Conservation (phyloP, 345 rosid genomes). For the Geranium rotundifolium region DNA sequence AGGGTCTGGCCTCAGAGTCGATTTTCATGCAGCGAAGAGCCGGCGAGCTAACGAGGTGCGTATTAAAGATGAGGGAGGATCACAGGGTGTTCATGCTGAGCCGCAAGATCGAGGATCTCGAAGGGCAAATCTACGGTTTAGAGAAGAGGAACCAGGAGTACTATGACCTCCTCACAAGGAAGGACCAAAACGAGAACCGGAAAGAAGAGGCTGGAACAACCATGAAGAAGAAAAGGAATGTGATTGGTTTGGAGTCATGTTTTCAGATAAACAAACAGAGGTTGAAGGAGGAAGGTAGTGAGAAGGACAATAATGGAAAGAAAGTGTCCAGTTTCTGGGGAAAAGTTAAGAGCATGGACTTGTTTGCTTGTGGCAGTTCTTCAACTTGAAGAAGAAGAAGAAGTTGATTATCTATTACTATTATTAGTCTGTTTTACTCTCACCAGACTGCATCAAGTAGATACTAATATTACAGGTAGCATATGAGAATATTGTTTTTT, state of each 20-base stretch:
- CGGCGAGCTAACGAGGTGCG: constrained; percentile 41
- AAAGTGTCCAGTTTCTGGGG: constrained; percentile 24
- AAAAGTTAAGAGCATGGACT: constrained; percentile 25
- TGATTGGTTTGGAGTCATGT: constrained; percentile 8
- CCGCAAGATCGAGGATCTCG: constrained; percentile 33
- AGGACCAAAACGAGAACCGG: not conserved
- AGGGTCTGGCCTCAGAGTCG: constrained; percentile 35
- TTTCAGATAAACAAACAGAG: constrained; percentile 10
- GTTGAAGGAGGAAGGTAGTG: constrained; percentile 3
- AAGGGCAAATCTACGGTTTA: constrained; percentile 32
- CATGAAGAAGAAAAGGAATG: not conserved
- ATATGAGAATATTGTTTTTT: no score
- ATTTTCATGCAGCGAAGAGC: constrained; percentile 49
- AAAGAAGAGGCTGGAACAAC: not conserved
- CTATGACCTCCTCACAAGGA: constrained; percentile 14
- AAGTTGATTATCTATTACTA: no score
- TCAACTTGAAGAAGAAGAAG: not conserved
- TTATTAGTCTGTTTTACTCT: no score
- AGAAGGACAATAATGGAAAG: not conserved
- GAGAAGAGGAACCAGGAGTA: constrained; percentile 46
- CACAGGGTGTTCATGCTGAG: constrained; percentile 37
- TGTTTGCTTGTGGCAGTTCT: constrained; percentile 15
- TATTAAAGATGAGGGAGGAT: constrained; percentile 61
- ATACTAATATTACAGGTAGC: no score
- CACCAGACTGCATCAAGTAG: no score